A percentile compares a stretch with the other conserved stretches of the same genome.
These are phyloP conservation scores for Fusarium pseudograminearum DNA, from an alignment of 2,329 filamentous ascomycete species.

Conservation along the genomic window DNA sequence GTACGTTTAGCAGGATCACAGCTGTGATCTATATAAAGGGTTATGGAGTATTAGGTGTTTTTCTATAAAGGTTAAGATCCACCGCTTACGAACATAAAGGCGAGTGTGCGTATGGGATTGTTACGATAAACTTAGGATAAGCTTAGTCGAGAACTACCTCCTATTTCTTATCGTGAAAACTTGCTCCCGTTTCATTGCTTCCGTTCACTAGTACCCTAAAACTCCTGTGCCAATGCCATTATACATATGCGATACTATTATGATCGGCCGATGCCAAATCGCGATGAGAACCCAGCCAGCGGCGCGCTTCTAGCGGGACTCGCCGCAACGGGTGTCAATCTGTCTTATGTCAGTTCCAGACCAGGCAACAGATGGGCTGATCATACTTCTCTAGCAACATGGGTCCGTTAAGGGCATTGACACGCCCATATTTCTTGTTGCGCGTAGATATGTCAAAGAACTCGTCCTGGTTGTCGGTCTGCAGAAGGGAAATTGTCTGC, in stretches of 20 bases:
- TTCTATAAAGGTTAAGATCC: background rate
- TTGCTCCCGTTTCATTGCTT: background rate
- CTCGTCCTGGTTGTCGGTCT: conserved; percentile 90
- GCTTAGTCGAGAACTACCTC: conserved; percentile 3
- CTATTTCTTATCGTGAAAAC: background rate
- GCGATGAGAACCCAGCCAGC: conserved; percentile 78
- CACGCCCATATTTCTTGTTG: conserved; percentile 93
- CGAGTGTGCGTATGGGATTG: conserved; percentile 1
- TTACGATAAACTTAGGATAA: conserved; percentile 10
- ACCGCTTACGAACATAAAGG: background rate
- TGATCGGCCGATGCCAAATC: conserved; percentile 72
- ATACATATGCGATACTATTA: conserved; percentile 4
- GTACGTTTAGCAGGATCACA: conserved; percentile 3
- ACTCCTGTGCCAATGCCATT: conserved; percentile 4
- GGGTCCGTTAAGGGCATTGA: conserved; percentile 91
- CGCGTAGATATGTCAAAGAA: conserved; percentile 92
- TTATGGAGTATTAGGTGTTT: conserved; percentile 42
- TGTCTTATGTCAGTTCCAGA: conserved; percentile 51
- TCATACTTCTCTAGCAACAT: conserved; percentile 89
- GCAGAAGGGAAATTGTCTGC: conserved; percentile 91
- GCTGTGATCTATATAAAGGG: conserved; percentile 32
- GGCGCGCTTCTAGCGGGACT: conserved; percentile 71
- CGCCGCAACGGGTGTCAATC: conserved; percentile 73
- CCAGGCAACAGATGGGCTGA: background rate
- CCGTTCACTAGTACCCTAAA: background rate